Percentiles rank a stretch among this genome's conserved stretches.
Evolutionary conservation across 2,329 filamentous ascomycete genomes (phyloP).

Genomic region (Cryphonectria parasitica): DNA sequence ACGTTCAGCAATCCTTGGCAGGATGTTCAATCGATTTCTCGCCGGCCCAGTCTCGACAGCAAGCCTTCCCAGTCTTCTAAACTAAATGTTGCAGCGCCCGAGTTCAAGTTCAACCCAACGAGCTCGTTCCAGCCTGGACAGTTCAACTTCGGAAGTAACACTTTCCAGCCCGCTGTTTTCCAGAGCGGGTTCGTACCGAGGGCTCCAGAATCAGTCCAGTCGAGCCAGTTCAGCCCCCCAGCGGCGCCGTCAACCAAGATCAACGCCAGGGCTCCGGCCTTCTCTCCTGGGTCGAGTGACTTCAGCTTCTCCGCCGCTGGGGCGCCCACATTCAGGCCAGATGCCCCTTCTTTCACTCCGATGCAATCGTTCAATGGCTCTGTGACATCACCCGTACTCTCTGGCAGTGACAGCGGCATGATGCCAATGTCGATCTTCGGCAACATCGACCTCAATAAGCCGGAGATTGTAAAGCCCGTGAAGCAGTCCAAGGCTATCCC

Average conservation of each 20-base stretch:
- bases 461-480: conserved; percentile 65
- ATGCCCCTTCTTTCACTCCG: conserved; percentile 78
- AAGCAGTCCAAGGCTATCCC: conserved; percentile 84
- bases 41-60: conserved; percentile 63
- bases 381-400: conserved; percentile 49
- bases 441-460: conserved; percentile 65
- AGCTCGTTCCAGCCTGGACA: conserved; percentile 55
- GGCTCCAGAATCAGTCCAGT: conserved; percentile 40
- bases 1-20: conserved; percentile 68
- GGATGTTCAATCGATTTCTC: conserved; percentile 49
- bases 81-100: conserved; percentile 86
- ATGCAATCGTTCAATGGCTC: conserved; percentile 51
- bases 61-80: conserved; percentile 71
- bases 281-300: conserved; percentile 67
- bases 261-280: conserved; percentile 71
- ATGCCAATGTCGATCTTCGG: conserved; percentile 65
- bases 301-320: conserved; percentile 72
- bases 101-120: conserved; percentile 77
- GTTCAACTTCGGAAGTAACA: conserved; percentile 53
- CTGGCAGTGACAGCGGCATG: conserved; percentile 48
- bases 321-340: conserved; percentile 70
- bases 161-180: conserved; percentile 55
- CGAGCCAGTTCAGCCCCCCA: conserved; percentile 48
- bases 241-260: conserved; percentile 56
- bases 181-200: conserved; percentile 44